Evolutionary conservation across 495 filamentous ascomycete genomes (phyloP).

Genomic region (Trypethelium eluteriae): DNA sequence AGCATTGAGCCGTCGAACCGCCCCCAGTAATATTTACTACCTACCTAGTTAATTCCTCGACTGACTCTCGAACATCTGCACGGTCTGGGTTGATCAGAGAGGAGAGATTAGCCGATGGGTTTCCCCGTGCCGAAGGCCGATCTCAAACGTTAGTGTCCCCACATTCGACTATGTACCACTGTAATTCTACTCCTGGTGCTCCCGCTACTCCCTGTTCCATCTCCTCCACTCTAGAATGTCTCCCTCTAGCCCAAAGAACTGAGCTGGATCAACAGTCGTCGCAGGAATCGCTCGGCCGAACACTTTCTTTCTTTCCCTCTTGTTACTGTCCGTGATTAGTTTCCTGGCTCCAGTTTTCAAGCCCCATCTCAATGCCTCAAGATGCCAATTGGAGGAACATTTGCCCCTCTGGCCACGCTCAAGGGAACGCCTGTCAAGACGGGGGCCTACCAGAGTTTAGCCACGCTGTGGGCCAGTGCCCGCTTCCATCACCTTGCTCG

Average conservation of each 20-base stretch:
- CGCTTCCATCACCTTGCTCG: neutral
- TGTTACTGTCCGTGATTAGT: neutral
- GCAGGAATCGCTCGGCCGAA: conserved; percentile 3
- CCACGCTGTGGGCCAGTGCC: neutral
- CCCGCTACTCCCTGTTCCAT: too few relatives aligned
- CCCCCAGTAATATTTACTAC: neutral
- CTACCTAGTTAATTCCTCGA: too few relatives aligned
- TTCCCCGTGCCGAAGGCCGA: neutral
- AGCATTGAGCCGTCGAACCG: neutral
- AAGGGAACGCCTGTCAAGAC: neutral
- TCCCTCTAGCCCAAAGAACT: neutral
- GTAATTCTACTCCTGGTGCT: neutral
- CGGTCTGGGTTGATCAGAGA: neutral
- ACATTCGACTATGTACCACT: neutral
- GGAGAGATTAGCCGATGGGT: conserved; percentile 1
- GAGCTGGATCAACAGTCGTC: neutral
- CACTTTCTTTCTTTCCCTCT: neutral
- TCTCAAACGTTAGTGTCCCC: conserved; percentile 9
- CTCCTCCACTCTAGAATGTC: neutral
- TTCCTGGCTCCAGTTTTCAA: neutral
- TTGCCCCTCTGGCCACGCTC: neutral
- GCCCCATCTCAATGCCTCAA: neutral
- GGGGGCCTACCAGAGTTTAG: neutral
- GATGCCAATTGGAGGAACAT: conserved; percentile 8
- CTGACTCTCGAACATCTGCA: too few relatives aligned